phyloP scores from a whole-genome alignment of 768 basidiomycete genomes.

The Psilocybe azurescens region DNA sequence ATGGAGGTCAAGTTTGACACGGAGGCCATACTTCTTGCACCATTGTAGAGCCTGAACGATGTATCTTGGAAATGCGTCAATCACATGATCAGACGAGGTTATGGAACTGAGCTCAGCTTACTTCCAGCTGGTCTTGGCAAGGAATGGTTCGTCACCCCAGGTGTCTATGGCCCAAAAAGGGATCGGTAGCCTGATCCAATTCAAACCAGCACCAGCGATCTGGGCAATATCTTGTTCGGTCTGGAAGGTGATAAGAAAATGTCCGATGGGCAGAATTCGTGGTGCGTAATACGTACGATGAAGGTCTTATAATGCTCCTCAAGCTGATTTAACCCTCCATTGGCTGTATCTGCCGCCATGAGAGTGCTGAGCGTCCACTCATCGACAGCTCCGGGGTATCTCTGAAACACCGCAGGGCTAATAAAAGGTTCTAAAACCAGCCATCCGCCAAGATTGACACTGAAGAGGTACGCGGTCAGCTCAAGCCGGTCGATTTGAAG shows the following conservation, averaged over 20 bases:
- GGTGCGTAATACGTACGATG: conserved; percentile 66
- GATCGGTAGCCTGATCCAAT: conserved; percentile 84
- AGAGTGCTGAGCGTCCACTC: conserved; percentile 72
- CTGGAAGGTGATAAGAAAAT: conserved; percentile 40
- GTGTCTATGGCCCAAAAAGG: conserved; percentile 86
- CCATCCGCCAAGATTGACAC: conserved; percentile 80
- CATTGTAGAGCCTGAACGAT: conserved; percentile 77
- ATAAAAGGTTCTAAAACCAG: conserved; percentile 84
- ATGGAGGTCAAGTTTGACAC: conserved; percentile 81
- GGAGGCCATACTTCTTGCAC: conserved; percentile 85
- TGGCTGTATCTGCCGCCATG: conserved; percentile 68
- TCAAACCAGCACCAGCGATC: conserved; percentile 88
- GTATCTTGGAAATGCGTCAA: conserved; percentile 48
- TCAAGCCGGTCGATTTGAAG: neutral
- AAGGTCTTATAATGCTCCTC: conserved; percentile 84
- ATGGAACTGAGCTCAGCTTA: conserved; percentile 22
- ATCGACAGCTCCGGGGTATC: conserved; percentile 60
- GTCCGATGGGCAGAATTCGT: neutral
- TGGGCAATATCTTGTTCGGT: conserved; percentile 91
- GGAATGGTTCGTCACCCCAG: conserved; percentile 79
- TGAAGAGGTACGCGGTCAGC: conserved; percentile 29
- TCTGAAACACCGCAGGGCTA: conserved; percentile 64
- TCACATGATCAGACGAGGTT: neutral
- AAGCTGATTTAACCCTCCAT: conserved; percentile 68
- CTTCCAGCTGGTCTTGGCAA: conserved; percentile 78